These are phyloP conservation scores for Neofusicoccum umdonicola DNA, from an alignment of 2,329 filamentous ascomycete species.

Conservation along the genomic window DNA sequence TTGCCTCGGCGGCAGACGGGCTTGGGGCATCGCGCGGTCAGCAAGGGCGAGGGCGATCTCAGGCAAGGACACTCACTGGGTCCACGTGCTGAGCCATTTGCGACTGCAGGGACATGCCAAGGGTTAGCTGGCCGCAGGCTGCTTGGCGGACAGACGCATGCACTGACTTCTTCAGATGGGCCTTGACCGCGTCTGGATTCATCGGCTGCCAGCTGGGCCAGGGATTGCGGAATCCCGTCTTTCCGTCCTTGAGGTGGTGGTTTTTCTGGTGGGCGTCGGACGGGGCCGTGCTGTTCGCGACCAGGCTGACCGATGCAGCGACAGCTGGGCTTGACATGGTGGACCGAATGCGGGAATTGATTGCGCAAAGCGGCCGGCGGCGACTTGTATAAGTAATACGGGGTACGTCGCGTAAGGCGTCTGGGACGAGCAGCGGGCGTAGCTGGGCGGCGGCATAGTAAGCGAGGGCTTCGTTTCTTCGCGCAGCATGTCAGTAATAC, in stretches of 20 bases:
- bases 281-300: not conserved
- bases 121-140: not conserved
- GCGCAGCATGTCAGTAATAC: no score
- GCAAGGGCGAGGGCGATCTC: not conserved
- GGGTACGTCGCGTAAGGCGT: not conserved
- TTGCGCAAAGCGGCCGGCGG: not conserved
- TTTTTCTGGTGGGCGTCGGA: slow-evolving; percentile 42
- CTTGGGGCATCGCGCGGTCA: not conserved
- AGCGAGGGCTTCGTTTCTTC: not conserved
- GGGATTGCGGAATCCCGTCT: slow-evolving; percentile 55
- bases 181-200: not conserved
- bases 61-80: not conserved
- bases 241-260: slow-evolving; percentile 50
- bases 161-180: not conserved
- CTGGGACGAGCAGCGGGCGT: no score
- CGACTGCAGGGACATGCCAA: not conserved
- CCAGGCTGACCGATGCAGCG: not conserved
- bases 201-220: slow-evolving; percentile 39
- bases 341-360: not conserved
- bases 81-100: not conserved
- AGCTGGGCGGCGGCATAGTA: not conserved
- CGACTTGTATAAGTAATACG: not conserved
- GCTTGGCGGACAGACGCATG: not conserved
- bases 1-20: not conserved
- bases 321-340: not conserved